Evolutionary conservation across 257 asterid species (phyloP).

Genomic region (Eustoma russellianum): DNA sequence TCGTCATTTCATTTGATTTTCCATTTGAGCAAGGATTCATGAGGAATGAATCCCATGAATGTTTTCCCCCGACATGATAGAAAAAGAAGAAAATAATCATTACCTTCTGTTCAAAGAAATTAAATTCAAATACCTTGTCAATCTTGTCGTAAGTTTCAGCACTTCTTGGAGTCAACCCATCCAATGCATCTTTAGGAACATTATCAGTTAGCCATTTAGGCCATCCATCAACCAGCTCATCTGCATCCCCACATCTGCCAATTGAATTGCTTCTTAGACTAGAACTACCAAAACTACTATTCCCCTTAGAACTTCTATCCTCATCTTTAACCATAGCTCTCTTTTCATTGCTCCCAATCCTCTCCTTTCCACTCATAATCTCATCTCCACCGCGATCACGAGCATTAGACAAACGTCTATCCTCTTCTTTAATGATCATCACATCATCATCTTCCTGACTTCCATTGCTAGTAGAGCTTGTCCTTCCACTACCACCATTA

Average conservation of each 20-base stretch:
- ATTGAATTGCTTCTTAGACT: constrained; percentile 9
- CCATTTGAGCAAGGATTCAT: too few relatives aligned
- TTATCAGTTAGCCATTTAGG: constrained; percentile 74
- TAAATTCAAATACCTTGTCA: constrained; percentile 44
- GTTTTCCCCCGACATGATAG: too few relatives aligned
- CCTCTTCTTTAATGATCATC: constrained; percentile 9
- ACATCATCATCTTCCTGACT: constrained; percentile 14
- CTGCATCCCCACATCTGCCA: constrained; percentile 14
- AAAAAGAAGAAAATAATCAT: too few relatives aligned
- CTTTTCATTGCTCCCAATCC: neutral
- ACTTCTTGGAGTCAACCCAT: constrained; percentile 62
- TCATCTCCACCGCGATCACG: constrained; percentile 12
- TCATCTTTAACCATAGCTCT: neutral
- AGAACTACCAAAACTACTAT: constrained; percentile 4
- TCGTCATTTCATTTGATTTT: too few relatives aligned
- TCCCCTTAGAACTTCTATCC: neutral
- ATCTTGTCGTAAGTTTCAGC: constrained; percentile 77
- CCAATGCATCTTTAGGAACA: constrained; percentile 53
- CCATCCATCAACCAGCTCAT: constrained; percentile 69
- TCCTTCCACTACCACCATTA: constrained; percentile 17
- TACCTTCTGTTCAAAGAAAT: too few relatives aligned
- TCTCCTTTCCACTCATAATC: neutral
- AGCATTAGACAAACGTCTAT: constrained; percentile 18
- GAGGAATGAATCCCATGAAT: too few relatives aligned
- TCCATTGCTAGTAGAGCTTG: constrained; percentile 13